Evolutionary conservation across 306 rosid genomes (phyloP).

Genomic region (Sicyos edulis): DNA sequence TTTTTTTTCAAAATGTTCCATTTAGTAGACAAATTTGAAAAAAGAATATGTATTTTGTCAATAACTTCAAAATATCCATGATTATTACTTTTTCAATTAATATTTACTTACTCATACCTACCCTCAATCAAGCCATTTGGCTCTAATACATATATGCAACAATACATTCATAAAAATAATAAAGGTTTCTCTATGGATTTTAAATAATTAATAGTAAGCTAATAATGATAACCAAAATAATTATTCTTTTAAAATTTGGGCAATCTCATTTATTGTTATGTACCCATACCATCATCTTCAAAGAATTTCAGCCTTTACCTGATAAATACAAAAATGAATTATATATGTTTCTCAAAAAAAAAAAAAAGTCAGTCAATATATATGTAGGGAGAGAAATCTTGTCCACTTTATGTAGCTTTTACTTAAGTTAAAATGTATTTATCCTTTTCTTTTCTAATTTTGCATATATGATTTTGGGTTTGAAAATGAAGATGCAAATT

Average conservation of each 20-base stretch:
- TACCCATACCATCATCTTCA: background rate
- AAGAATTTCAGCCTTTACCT: background rate
- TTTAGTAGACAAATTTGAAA: too few relatives aligned
- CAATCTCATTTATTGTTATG: too few relatives aligned
- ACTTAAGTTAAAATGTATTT: background rate
- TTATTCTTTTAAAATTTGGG: background rate
- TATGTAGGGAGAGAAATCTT: background rate
- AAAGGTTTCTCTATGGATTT: too few relatives aligned
- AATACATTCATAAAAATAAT: too few relatives aligned
- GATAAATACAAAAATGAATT: background rate
- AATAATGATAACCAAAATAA: background rate
- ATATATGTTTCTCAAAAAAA: too few relatives aligned
- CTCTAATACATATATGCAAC: too few relatives aligned
- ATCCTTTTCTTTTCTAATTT: background rate
- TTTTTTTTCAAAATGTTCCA: too few relatives aligned
- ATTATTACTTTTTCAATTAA: too few relatives aligned
- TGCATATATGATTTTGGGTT: background rate
- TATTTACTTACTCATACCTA: too few relatives aligned
- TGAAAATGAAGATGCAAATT: slow-evolving; percentile 3
- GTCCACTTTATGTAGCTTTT: background rate
- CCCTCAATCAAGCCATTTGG: too few relatives aligned
- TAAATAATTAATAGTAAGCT: too few relatives aligned
- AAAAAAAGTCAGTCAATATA: too few relatives aligned
- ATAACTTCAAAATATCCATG: background rate
- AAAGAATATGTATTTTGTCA: background rate